phyloP scores from a whole-genome alignment of 192 early-diverging fungal species.

The Irineochytrium annulatum region DNA sequence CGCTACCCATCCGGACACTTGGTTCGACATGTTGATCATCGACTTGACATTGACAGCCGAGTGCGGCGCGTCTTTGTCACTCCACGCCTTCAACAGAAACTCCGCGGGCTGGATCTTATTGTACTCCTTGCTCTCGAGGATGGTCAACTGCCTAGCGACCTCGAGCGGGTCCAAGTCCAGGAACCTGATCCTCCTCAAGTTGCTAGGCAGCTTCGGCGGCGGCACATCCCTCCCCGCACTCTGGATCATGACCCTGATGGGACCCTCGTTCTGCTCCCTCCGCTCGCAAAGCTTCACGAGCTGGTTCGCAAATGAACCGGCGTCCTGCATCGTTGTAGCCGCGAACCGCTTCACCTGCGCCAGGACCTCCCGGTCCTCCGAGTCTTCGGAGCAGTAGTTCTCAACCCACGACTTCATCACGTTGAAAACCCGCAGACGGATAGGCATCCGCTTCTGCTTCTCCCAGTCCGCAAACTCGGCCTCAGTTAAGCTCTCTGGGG shows the following conservation, averaged over 20 bases:
- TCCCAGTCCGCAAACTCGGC: slow-evolving; percentile 75
- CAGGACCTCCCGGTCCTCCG: slow-evolving; percentile 60
- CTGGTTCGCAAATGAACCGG: slow-evolving; percentile 54
- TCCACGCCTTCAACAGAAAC: slow-evolving; percentile 91
- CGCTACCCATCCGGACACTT: slow-evolving; percentile 84
- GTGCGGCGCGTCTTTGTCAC: slow-evolving; percentile 31
- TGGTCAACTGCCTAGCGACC: slow-evolving; percentile 90
- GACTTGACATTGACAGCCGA: slow-evolving; percentile 81
- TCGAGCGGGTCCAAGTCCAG: slow-evolving; percentile 90
- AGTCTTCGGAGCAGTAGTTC: slow-evolving; percentile 77
- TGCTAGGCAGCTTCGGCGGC: slow-evolving; percentile 76
- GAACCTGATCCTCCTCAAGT: slow-evolving; percentile 71
- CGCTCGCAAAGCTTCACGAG: slow-evolving; percentile 77
- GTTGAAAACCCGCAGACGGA: slow-evolving; percentile 91
- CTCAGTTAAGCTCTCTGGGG: slow-evolving; percentile 58
- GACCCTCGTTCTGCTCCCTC: slow-evolving; percentile 49
- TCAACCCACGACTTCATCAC: slow-evolving; percentile 97
- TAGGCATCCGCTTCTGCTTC: slow-evolving; percentile 79
- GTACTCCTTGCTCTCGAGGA: slow-evolving; percentile 83
- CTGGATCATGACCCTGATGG: slow-evolving; percentile 20
- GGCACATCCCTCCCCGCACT: slow-evolving; percentile 45
- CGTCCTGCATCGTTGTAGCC: slow-evolving; percentile 52
- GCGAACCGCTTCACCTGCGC: slow-evolving; percentile 72
- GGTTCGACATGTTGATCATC: slow-evolving; percentile 81
- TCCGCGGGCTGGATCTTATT: slow-evolving; percentile 81